These are phyloP conservation scores for Peronospora destructor DNA, from an alignment of 352 stramenopile species.

Conservation along the genomic window DNA sequence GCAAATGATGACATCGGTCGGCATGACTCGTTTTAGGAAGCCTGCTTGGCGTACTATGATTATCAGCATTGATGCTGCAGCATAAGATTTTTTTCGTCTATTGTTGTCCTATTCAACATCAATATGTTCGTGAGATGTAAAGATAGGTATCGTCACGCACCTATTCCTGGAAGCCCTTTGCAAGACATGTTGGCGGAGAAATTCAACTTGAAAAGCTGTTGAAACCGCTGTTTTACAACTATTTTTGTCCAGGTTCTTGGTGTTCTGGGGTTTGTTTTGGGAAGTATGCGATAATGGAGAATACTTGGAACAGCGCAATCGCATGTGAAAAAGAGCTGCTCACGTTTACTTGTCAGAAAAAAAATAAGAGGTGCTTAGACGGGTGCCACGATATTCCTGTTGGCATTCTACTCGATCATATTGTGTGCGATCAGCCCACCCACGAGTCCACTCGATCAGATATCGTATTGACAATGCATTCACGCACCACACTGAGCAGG, in stretches of 20 bases:
- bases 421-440: constrained; percentile 8
- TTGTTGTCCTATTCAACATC: too few relatives aligned
- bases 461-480: constrained; percentile 25
- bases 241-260: constrained; percentile 27
- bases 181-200: constrained; percentile 10
- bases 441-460: constrained; percentile 9
- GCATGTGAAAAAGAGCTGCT: constrained; percentile 21
- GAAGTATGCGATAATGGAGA: constrained; percentile 32
- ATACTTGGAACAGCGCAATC: constrained; percentile 27
- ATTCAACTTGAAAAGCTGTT: constrained; percentile 18
- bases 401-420: constrained; percentile 20
- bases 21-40: constrained; percentile 1
- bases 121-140: too few relatives aligned
- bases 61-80: constrained; percentile 2
- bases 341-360: constrained; percentile 12
- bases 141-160: neutral
- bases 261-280: constrained; percentile 27
- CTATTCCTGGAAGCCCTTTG: neutral
- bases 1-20: constrained; percentile 20
- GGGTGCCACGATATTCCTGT: constrained; percentile 26
- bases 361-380: constrained; percentile 7
- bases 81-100: neutral
- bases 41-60: constrained; percentile 5
- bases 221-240: constrained; percentile 21
- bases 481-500: constrained; percentile 33